Base-by-base conservation (phyloP, 192 early-diverging fungal genomes). In the Mortierella antarctica region DNA sequence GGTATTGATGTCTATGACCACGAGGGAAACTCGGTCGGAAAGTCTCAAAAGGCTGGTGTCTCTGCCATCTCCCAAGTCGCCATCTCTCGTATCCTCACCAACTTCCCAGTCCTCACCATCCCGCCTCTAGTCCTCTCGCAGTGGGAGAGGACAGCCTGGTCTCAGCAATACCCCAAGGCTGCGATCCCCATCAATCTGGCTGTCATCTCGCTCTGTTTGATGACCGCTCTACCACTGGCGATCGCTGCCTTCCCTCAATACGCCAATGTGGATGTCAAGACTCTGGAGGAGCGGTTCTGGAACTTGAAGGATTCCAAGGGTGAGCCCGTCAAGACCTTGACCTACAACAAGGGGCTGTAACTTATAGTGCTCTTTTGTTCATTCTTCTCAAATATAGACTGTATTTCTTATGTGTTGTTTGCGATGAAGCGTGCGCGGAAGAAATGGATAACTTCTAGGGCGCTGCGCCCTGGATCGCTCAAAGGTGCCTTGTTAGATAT, bases 201-300 rank as follows among this genome's bases (percentile, higher is more conserved):
- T 79, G 79, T 91, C 15, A 92, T 95, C 57, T 83, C 91, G 6
- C 66, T 89, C 12, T 93, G 89, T 15, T 77, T 95, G 56, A 86
- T 93, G 89, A 90, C 88, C 6, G 93, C 93, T 5, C 70, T 95
- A 20, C 94, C 94, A 0, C 86, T 88, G 50, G 93, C 94, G 0
- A 91, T 95, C 69, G 94, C 93, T 1, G 82, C 93, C 8, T 95
- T 93, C 80, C 94, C 93, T 15, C 93, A 95, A 72, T 82, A 77
- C 46, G 94, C 89, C 18, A 85, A 76, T 48, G 73, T 93, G 65
- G 64, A 83, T 31, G 89, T 92, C 13, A 61, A 76, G 18, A 86
- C 83, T 5, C 69, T 95, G 47, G 94, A 95, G 81, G 74, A 83
- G 6, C 68, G 87, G 71, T 94, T 95, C 83, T 84, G 83, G 71